These are phyloP conservation scores for Candida boidinii DNA, from an alignment of 805 yeast genomes.

Conservation along the genomic window DNA sequence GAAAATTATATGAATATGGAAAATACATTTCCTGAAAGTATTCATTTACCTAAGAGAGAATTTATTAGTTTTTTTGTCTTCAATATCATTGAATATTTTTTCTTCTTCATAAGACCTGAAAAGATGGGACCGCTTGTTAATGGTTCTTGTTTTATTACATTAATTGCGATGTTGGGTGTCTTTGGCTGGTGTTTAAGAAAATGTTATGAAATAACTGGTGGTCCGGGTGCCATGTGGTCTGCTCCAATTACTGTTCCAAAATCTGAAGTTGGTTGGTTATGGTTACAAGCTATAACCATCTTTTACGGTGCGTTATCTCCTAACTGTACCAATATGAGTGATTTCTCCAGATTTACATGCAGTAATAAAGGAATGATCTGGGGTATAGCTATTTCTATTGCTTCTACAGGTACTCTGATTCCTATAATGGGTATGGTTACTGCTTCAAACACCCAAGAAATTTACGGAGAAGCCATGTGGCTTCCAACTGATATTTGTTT, in stretches of 20 bases:
- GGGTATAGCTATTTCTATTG: slow-evolving; percentile 27
- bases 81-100: slow-evolving; percentile 33
- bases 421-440: slow-evolving; percentile 37
- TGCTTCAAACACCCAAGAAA: slow-evolving; percentile 32
- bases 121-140: slow-evolving; percentile 12
- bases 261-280: slow-evolving; percentile 29
- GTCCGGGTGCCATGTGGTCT: too few species aligned
- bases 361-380: too few species aligned
- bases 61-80: slow-evolving; percentile 35
- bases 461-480: slow-evolving; percentile 35
- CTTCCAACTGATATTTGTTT: slow-evolving; percentile 32
- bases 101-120: slow-evolving; percentile 36
- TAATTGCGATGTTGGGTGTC: slow-evolving; percentile 1
- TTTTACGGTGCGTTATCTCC: slow-evolving; percentile 30
- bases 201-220: too few species aligned
- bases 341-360: slow-evolving; percentile 25
- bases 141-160: not conserved
- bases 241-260: too few species aligned
- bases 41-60: slow-evolving; percentile 31
- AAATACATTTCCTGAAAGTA: slow-evolving; percentile 29
- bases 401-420: slow-evolving; percentile 30
- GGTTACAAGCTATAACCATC: slow-evolving; percentile 28
- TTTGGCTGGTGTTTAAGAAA: too few species aligned
- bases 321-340: slow-evolving; percentile 25
- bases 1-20: slow-evolving; percentile 28